A percentile compares a stretch with the other conserved stretches of the same genome.
phyloP scores from a whole-genome alignment of 352 stramenopile species.

The Stramenopiles sp. region DNA sequence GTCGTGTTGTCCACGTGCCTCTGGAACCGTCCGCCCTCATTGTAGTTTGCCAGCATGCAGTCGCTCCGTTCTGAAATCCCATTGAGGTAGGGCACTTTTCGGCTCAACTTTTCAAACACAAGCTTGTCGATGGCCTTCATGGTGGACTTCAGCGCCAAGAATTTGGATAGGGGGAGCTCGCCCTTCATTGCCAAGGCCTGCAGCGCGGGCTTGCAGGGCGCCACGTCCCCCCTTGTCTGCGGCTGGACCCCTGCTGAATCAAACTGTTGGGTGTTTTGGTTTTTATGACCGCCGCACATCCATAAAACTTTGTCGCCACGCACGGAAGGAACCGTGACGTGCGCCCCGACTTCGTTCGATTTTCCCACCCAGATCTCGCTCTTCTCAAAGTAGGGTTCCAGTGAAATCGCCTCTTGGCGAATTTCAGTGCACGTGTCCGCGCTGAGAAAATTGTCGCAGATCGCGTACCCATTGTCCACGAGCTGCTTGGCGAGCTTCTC shows the following conservation, averaged over 20 bases:
- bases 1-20: slow-evolving; percentile 27
- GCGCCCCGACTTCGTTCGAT: slow-evolving; percentile 18
- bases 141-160: slow-evolving; percentile 16
- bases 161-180: slow-evolving; percentile 6
- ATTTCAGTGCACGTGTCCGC: slow-evolving; percentile 14
- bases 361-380: slow-evolving; percentile 25
- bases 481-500: background rate
- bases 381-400: slow-evolving; percentile 20
- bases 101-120: slow-evolving; percentile 16
- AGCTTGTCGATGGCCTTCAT: slow-evolving; percentile 20
- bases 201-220: slow-evolving; percentile 19
- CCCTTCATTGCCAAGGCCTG: slow-evolving; percentile 15
- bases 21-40: slow-evolving; percentile 22
- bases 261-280: slow-evolving; percentile 5
- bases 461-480: slow-evolving; percentile 14
- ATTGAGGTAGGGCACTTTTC: slow-evolving; percentile 3
- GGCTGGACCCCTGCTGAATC: slow-evolving; percentile 14
- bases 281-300: slow-evolving; percentile 24
- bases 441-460: slow-evolving; percentile 5
- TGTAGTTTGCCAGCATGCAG: slow-evolving; percentile 24
- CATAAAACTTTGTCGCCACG: slow-evolving; percentile 23
- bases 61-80: slow-evolving; percentile 19
- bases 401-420: slow-evolving; percentile 14
- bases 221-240: slow-evolving; percentile 15
- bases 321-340: slow-evolving; percentile 21